These are phyloP conservation scores for Entomortierella beljakovae DNA, from an alignment of 192 early-diverging fungal genomes.

Conservation along the genomic window DNA sequence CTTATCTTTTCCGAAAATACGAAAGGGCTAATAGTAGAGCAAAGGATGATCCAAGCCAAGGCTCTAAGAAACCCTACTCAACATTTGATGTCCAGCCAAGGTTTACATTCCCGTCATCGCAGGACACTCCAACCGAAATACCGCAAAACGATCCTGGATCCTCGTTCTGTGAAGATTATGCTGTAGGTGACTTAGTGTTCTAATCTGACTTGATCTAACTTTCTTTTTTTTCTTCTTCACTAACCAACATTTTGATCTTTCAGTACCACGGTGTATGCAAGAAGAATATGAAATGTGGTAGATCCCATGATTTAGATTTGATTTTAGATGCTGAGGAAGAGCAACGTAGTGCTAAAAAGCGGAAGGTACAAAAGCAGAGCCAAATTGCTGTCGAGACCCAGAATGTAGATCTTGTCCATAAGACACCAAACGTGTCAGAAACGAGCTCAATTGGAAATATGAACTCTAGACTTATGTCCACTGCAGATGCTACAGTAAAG, in stretches of 20 bases:
- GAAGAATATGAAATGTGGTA: constrained; percentile 71
- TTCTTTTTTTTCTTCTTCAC: not conserved
- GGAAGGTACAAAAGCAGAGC: constrained; percentile 22
- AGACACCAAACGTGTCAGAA: constrained; percentile 9
- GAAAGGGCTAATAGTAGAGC: constrained; percentile 37
- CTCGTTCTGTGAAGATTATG: constrained; percentile 79
- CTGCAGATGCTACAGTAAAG: constrained; percentile 4
- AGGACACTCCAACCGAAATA: not conserved
- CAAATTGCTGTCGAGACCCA: constrained; percentile 16
- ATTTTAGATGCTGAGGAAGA: constrained; percentile 83
- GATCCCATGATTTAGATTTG: constrained; percentile 87
- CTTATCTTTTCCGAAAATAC: constrained; percentile 75
- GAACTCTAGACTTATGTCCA: no score
- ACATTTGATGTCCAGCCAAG: constrained; percentile 28
- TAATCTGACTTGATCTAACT: not conserved
- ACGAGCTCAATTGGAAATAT: constrained; percentile 26
- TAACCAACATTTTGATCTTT: constrained; percentile 1
- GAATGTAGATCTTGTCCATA: constrained; percentile 4
- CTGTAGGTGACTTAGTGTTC: constrained; percentile 65
- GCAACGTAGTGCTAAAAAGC: constrained; percentile 57
- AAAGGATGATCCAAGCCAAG: not conserved
- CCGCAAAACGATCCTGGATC: not conserved
- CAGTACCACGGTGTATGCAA: constrained; percentile 87
- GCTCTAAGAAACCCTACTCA: constrained; percentile 5
- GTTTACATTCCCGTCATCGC: constrained; percentile 8